Evolutionary conservation across 2,329 filamentous ascomycete genomes (phyloP).

Genomic region (Ceratocystis variospora): DNA sequence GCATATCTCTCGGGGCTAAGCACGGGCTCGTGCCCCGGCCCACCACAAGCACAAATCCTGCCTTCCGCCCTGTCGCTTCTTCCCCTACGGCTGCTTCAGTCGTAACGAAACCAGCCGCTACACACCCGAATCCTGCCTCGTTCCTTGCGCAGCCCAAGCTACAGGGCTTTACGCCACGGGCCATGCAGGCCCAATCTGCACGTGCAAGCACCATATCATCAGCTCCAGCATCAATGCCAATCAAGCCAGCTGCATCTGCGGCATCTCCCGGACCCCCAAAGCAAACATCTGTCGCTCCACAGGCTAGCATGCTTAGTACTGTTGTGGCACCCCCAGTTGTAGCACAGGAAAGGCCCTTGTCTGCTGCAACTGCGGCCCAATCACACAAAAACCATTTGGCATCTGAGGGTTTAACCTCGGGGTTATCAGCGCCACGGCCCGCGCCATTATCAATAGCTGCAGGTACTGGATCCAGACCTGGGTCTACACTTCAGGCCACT

Average conservation of each 20-base stretch:
- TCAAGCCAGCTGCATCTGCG: neutral
- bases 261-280: neutral
- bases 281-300: neutral
- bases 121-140: neutral
- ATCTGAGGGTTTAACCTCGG: neutral
- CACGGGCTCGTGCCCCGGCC: neutral
- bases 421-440: neutral
- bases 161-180: neutral
- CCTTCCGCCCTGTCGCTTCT: neutral
- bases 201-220: neutral
- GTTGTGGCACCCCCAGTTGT: too few species aligned
- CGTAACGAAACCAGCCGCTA: neutral
- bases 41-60: neutral
- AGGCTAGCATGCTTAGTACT: too few species aligned
- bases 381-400: neutral
- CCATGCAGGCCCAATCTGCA: neutral
- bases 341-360: too few species aligned
- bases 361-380: neutral
- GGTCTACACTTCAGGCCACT: too few species aligned
- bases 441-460: neutral
- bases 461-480: neutral
- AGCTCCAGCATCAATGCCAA: too few species aligned
- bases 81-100: neutral
- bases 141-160: constrained; percentile 7
- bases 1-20: neutral